Base-by-base conservation (phyloP, 257 asterid species). In the Mentha longifolia region DNA sequence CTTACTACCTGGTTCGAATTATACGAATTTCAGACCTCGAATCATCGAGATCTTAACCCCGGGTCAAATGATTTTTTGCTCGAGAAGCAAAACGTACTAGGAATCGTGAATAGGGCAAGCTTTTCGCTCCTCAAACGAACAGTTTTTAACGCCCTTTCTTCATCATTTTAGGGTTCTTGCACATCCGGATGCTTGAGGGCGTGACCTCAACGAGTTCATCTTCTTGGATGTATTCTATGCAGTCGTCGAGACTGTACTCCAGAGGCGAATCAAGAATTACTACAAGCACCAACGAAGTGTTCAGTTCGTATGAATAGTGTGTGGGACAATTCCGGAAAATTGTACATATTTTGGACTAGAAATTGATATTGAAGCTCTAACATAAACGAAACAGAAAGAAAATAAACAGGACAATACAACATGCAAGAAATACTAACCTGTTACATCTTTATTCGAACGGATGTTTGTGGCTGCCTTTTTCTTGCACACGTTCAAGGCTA, bases 151-250 rank as follows among this genome's bases (percentile, higher is more conserved):
- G 83, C 4, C 75, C 69, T 78, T 88, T 95, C 81, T 86, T 91
- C 10, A 78, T 12, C 16, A 71, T 22, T 80, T 92, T 95, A 3
- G 87, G 95, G 73, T 92, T 95, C 72, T 95, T 95, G 90, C 92
- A 85, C 96, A 89, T 95, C 58, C 98, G 87, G 50, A 92, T 88
- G 83, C 98, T 95, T 22, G 69, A 25, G 22, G 99, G 99, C 33
- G 98, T 89, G 59, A 95, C 96, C 77, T 95, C 99, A 66, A 95
- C 99, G 65, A 95, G 92, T 79, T 95, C 99, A 5, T 95, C 99
- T 86, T 95, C 98, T 88, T 95, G 97, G 81, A 95, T 95, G 89
- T 95, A 95, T 78, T 95, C 99, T 65, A 95, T 95, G 92, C 99
- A 95, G 85, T 95, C 99, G 54, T 95, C 99, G 68, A 95, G 80